Conservation (phyloP, 306 rosid genomes). For the apple (Malus domestica) region ASM211411v1 NC_041790.1:31005001-31005500, state of each 20-base stretch:
- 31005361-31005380: constrained; percentile 99
- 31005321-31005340: constrained; percentile 98
- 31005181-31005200: constrained; percentile 2
- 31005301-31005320: constrained; percentile 96
- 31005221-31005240: too few species aligned
- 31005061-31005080: not conserved
- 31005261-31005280: constrained; percentile 11
- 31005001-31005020: not conserved
- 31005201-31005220: not conserved
- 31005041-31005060: not conserved
- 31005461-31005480: not conserved
- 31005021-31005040: not conserved
- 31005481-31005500: not conserved
- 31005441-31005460: constrained; percentile 2
- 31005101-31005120: not conserved
- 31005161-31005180: not conserved
- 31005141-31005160: not conserved
- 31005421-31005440: constrained; percentile 98
- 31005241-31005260: constrained; percentile 4
- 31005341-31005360: constrained; percentile 78
- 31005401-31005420: constrained; percentile 96
- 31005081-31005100: not conserved
- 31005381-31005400: constrained; percentile 92
- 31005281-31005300: constrained; percentile 68
- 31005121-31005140: not conserved